A percentile compares a stretch with the other conserved stretches of the same genome.
Conservation (phyloP, 768 basidiomycete species). For the Tylopilus intermedius region DNA sequence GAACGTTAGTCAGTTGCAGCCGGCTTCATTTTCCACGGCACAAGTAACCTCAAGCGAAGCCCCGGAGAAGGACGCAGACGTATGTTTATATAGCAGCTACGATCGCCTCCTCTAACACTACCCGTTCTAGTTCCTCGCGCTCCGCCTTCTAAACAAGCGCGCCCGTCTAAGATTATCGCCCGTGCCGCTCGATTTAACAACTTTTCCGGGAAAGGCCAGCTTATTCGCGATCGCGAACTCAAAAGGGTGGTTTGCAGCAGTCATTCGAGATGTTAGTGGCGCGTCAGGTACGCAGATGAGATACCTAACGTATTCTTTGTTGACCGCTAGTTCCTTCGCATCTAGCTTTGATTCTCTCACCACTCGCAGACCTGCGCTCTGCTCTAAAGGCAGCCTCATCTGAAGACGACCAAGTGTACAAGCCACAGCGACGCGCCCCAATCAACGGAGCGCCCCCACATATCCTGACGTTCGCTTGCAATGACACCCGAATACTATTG, state of each 20-base stretch:
- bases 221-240: slow-evolving; percentile 58
- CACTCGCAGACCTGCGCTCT: slow-evolving; percentile 55
- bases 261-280: slow-evolving; percentile 33
- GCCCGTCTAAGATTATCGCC: slow-evolving; percentile 61
- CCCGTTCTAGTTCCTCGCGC: slow-evolving; percentile 33
- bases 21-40: slow-evolving; percentile 18
- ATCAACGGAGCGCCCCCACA: slow-evolving; percentile 45
- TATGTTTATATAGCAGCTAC: slow-evolving; percentile 9
- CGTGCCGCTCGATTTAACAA: slow-evolving; percentile 39
- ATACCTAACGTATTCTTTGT: not conserved
- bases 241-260: slow-evolving; percentile 69
- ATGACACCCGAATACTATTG: slow-evolving; percentile 58
- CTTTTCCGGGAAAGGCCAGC: slow-evolving; percentile 40
- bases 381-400: slow-evolving; percentile 42
- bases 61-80: slow-evolving; percentile 29
- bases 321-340: not conserved
- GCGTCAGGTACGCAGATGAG: slow-evolving; percentile 34
- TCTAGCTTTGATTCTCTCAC: slow-evolving; percentile 58
- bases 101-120: slow-evolving; percentile 3
- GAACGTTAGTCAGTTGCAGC: slow-evolving; percentile 32
- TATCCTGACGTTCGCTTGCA: slow-evolving; percentile 50
- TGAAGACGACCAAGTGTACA: slow-evolving; percentile 39
- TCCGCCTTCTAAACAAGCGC: slow-evolving; percentile 51
- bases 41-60: slow-evolving; percentile 24
- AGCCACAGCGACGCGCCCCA: slow-evolving; percentile 47